Conservation (phyloP, 1,284 basidiomycete genomes). For the Serendipita sp. region DNA sequence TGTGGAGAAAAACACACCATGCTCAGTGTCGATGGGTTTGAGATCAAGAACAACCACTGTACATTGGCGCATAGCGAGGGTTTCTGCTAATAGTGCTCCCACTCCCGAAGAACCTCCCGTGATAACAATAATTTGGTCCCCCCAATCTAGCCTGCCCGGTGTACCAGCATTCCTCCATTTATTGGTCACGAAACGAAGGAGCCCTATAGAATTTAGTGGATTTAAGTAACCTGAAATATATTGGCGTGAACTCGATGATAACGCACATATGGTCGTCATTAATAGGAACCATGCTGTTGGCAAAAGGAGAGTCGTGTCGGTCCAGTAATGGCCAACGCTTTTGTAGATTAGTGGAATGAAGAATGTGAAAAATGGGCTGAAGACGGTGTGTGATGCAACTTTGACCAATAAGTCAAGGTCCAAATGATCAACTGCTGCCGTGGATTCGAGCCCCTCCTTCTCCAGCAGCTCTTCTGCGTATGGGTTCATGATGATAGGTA, state of each 20-base stretch:
- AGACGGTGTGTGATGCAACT: constrained; percentile 57
- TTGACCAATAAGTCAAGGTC: constrained; percentile 64
- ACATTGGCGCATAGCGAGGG: constrained; percentile 65
- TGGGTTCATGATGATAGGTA: neutral
- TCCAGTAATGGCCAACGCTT: constrained; percentile 45
- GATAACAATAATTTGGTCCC: constrained; percentile 72
- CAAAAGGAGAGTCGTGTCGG: constrained; percentile 36
- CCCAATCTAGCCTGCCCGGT: constrained; percentile 57
- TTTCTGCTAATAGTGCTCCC: constrained; percentile 73
- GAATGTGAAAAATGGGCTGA: constrained; percentile 72
- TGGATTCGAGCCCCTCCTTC: neutral
- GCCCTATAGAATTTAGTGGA: constrained; percentile 31
- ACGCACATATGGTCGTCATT: constrained; percentile 54
- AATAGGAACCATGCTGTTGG: constrained; percentile 38
- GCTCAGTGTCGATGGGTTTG: constrained; percentile 59
- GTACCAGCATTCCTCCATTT: constrained; percentile 61
- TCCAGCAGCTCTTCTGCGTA: neutral
- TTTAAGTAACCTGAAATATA: constrained; percentile 4
- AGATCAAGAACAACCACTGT: constrained; percentile 77
- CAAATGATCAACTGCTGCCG: constrained; percentile 17
- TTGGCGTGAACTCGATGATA: neutral
- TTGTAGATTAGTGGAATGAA: constrained; percentile 63
- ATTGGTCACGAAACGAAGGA: constrained; percentile 50
- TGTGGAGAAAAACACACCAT: constrained; percentile 32
- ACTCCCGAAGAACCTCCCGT: constrained; percentile 86